Evolutionary conservation across 2,329 filamentous ascomycete species (phyloP), one percentile per base, ranked within the genome.

Genomic region (Calonectria crousiana): DNA sequence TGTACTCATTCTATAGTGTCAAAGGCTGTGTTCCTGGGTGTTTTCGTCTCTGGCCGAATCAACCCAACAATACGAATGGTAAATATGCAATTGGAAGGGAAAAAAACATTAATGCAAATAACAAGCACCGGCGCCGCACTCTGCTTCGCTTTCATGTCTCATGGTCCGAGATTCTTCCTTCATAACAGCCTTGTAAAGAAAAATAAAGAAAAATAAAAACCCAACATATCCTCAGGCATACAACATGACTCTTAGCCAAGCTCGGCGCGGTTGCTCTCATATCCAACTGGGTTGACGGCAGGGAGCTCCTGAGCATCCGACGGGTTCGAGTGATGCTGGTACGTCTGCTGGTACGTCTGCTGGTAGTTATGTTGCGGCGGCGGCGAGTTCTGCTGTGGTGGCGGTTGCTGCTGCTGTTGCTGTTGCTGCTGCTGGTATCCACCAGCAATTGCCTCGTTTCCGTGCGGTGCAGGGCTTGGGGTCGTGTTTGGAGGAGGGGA

Each of bases 241-340:
- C 9, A 4, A 13, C 4, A 13, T 14, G 26, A 26, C 26, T 66
- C n/a, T 51, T 80, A 81, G 67, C 76, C 72, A 36, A 85, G 76
- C 74, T 85, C 83, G 5, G 83, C 84, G 23, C 84, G 79, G 75
- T 85, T 85, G 32, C 69, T 78, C 73, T 82, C 81, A 3, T 78
- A 80, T 6, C 83, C 83, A 32, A 83, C 4, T 3, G 82, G 80
- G 64, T 80, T 77, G 23, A 79, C 74, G 47, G 80, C 72, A n/a
- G 78, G 77, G 69, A 84, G 64, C 74, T 84, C 83, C 38, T 75
- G 79, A 6, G 78, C 77, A 3, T 71, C 67, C 23, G 56, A 62
- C 18, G 56, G 56, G 9, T 10, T 62, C 14, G 56, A 41, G 14
- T 62, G 56, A 14, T 62, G 56, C 34, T 38, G 34, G 16, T 73